phyloP scores from a whole-genome alignment of 805 yeast genomes.

The Wickerhamomyces pijperi region DNA sequence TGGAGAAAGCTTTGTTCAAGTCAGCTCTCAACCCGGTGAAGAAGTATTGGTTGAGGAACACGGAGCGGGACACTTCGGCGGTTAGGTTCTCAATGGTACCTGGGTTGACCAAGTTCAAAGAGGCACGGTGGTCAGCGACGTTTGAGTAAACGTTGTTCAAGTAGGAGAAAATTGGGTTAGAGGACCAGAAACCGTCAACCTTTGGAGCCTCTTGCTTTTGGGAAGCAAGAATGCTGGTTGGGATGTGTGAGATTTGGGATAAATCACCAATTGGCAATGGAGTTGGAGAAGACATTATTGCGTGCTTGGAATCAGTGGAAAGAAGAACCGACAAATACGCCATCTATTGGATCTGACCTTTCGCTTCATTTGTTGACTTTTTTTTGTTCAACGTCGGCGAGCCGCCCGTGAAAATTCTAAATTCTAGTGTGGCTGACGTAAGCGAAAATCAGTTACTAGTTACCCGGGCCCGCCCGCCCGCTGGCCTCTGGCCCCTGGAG shows the following conservation, averaged over 20 bases:
- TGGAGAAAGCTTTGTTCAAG: slow-evolving; percentile 78
- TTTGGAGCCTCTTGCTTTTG: slow-evolving; percentile 42
- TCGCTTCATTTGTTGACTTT: neutral
- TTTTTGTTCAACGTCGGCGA: neutral
- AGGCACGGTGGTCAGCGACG: slow-evolving; percentile 66
- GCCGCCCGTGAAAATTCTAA: neutral
- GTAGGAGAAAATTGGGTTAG: slow-evolving; percentile 75
- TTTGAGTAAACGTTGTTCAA: slow-evolving; percentile 65
- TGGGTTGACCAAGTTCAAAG: slow-evolving; percentile 79
- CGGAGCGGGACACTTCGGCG: slow-evolving; percentile 91
- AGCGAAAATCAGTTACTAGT: too few species aligned
- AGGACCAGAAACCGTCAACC: slow-evolving; percentile 57
- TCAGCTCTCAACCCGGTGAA: slow-evolving; percentile 97
- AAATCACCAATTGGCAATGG: slow-evolving; percentile 49
- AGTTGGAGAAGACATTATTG: slow-evolving; percentile 21
- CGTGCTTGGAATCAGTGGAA: neutral
- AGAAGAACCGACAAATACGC: too few species aligned
- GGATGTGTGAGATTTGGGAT: slow-evolving; percentile 50
- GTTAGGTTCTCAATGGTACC: slow-evolving; percentile 90
- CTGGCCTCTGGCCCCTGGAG: too few species aligned
- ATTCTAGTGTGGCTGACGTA: too few species aligned
- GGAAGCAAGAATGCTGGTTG: slow-evolving; percentile 35
- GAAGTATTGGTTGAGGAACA: slow-evolving; percentile 77
- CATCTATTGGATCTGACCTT: too few species aligned
- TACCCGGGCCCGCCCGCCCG: too few species aligned